Percentiles rank a stretch among this genome's conserved stretches.
phyloP scores from a whole-genome alignment of 495 filamentous ascomycete species.

The Aspergillus nidulans region DNA sequence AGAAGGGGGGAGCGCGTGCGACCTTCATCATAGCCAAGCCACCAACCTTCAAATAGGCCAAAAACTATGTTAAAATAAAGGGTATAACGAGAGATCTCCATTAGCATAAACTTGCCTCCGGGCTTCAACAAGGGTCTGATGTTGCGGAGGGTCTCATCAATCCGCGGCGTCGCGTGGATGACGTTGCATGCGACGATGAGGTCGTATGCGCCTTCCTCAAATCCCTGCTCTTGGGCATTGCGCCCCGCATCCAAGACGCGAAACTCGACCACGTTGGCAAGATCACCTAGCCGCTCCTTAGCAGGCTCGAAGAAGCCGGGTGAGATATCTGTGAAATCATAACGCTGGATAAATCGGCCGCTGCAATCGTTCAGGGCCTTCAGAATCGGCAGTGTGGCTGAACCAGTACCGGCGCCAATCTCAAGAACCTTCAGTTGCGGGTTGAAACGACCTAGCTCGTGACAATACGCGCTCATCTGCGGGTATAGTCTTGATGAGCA shows the following conservation, averaged over 20 bases:
- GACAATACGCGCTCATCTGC: slow-evolving; percentile 7
- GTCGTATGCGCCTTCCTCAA: slow-evolving; percentile 8
- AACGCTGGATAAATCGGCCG: background rate
- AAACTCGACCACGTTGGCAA: slow-evolving; percentile 9
- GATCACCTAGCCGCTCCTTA: slow-evolving; percentile 4
- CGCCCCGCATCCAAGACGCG: slow-evolving; percentile 6
- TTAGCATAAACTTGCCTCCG: slow-evolving; percentile 10
- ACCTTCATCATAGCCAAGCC: slow-evolving; percentile 10
- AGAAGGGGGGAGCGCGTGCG: slow-evolving; percentile 5
- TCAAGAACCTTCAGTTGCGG: slow-evolving; percentile 6
- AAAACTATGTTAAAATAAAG: slow-evolving; percentile 3
- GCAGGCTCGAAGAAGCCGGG: slow-evolving; percentile 11
- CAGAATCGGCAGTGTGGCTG: slow-evolving; percentile 4
- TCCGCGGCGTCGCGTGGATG: slow-evolving; percentile 6
- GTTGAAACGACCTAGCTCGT: slow-evolving; percentile 2
- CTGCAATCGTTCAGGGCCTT: slow-evolving; percentile 2
- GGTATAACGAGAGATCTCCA: slow-evolving; percentile 6
- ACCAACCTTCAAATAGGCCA: slow-evolving; percentile 10
- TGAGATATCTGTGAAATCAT: slow-evolving; percentile 10
- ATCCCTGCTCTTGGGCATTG: slow-evolving; percentile 5
- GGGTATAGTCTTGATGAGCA: background rate
- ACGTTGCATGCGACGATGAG: slow-evolving; percentile 12
- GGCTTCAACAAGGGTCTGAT: slow-evolving; percentile 9
- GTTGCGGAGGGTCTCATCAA: slow-evolving; percentile 4
- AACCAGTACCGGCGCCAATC: slow-evolving; percentile 7